Conservation (phyloP, 129 eudicot genomes). For the Apium graveolens region DNA sequence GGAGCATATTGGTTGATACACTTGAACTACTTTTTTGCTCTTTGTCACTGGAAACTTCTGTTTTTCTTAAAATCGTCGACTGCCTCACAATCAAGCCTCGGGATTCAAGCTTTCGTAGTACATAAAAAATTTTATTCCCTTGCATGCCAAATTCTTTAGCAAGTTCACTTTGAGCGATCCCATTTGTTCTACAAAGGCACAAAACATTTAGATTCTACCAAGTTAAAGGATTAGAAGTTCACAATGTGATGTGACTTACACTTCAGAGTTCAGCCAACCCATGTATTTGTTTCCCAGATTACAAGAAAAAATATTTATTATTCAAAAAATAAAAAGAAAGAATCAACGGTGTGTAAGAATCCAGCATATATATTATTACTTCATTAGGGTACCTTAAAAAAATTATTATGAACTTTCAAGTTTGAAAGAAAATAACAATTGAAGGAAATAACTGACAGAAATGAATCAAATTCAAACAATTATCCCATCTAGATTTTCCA, state of each 20-base stretch:
- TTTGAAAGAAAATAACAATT: not conserved
- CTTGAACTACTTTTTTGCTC: constrained; percentile 39
- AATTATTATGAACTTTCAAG: no score
- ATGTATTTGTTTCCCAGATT: not conserved
- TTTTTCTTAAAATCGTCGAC: constrained; percentile 59
- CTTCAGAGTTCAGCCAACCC: not conserved
- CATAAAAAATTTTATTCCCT: constrained; percentile 53
- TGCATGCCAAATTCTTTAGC: constrained; percentile 61
- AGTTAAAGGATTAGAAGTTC: not conserved
- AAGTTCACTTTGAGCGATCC: constrained; percentile 75
- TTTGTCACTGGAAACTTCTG: constrained; percentile 37
- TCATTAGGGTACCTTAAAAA: no score
- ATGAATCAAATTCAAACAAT: not conserved
- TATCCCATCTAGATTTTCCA: not conserved
- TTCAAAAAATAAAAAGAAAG: not conserved
- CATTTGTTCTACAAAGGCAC: constrained; percentile 48
- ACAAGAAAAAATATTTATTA: no score
- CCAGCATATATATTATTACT: no score
- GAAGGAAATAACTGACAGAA: not conserved
- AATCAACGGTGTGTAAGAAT: no score
- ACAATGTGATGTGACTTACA: not conserved
- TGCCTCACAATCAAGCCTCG: constrained; percentile 85
- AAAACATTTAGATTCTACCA: constrained; percentile 1
- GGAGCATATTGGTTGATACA: constrained; percentile 72
- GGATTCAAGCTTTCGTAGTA: constrained; percentile 60